Evolutionary conservation across 2,329 filamentous ascomycete species (phyloP).

Genomic region (Alternaria dauci): DNA sequence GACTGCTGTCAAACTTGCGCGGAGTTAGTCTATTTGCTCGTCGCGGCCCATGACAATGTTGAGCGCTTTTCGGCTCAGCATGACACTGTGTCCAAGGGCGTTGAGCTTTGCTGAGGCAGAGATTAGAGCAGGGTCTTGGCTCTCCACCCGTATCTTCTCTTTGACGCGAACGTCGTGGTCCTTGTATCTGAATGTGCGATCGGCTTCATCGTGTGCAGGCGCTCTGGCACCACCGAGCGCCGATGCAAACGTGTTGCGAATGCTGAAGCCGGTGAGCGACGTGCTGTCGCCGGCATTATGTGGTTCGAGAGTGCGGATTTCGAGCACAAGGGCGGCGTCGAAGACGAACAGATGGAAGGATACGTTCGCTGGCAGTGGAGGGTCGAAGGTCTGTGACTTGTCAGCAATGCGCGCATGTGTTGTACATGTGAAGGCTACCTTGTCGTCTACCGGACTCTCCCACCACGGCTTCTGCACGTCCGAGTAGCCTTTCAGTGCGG

Average conservation of each 20-base stretch:
- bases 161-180: conserved; percentile 81
- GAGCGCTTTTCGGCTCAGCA: conserved; percentile 74
- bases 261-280: conserved; percentile 57
- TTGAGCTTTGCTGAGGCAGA: conserved; percentile 83
- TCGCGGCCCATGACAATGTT: conserved; percentile 78
- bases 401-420: conserved; percentile 2
- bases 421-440: conserved; percentile 55
- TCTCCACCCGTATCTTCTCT: conserved; percentile 90
- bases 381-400: conserved; percentile 63
- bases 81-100: conserved; percentile 77
- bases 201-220: conserved; percentile 69
- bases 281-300: conserved; percentile 40
- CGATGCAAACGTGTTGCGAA: conserved; percentile 64
- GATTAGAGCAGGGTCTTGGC: conserved; percentile 85
- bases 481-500: conserved; percentile 64
- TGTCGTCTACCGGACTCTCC: conserved; percentile 64
- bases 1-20: conserved; percentile 18
- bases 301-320: conserved; percentile 75
- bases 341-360: conserved; percentile 71
- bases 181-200: conserved; percentile 74
- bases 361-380: conserved; percentile 70
- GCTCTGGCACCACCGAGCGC: conserved; percentile 55
- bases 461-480: conserved; percentile 63
- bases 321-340: conserved; percentile 65
- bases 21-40: conserved; percentile 42